Base-by-base conservation (phyloP, 257 asterid species). In the Salvia rosmarinus region DNA sequence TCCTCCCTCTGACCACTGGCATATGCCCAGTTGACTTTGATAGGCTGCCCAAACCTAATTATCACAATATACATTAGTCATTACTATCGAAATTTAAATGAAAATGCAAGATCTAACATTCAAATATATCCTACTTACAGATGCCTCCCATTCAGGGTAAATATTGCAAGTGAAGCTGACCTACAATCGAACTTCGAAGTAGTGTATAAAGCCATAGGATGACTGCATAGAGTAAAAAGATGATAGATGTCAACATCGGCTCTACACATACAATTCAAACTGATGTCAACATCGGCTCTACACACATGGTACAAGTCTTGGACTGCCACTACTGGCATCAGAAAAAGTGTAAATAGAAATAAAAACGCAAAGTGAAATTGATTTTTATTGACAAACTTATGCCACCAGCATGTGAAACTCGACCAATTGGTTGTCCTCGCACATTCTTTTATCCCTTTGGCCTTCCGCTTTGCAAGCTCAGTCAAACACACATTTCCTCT, bases 1-100 rank as follows among this genome's bases (percentile, higher is more conserved):
- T 93, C 98, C 88, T 90, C 98, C 84, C 97, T 85, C 84, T 89
- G 97, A 75, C 87, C 91, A 78, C 95, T 85, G 62, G 91, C 93
- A 82, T 83, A 93, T 35, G 97, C 98, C 95, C 96, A 93, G 75
- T 90, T 92, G 47, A 92, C 98, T 82, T 92, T 92, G 66, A 92
- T 92, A 63, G 97, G 93, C 78, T n/a, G 97, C 78, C 98, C 98
- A 83, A 92, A 92, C 86, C 98, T 92, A 85, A 54, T 74, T 72
- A 60, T 6, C 51, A 58, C 57, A 70, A 78, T 63, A 25, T 10
- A 66, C 30, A 25, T 25, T 25, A 25, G 30, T 25, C 10, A 57
- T 74, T 19, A 50, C 16, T 32, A 25, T 40, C 34, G 43, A 25
- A 52, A 76, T 69, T 56, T 34, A 59, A 68, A 28, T 6, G 28